Base-by-base conservation (phyloP, 129 eudicot species). In the Lonicera japonica region DNA sequence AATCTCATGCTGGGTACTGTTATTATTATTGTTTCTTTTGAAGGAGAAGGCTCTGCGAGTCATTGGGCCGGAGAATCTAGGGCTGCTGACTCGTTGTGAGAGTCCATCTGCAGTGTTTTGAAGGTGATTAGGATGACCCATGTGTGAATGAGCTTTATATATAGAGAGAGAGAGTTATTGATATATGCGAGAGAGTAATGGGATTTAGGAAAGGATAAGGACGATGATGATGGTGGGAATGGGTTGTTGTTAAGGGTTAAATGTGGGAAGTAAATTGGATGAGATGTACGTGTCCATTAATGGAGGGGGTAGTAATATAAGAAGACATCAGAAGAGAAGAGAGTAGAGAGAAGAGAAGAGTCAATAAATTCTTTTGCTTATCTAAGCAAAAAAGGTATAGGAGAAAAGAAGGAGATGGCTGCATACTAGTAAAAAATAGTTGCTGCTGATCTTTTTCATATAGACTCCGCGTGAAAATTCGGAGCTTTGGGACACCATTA, bases 41-140 rank as follows among this genome's bases (percentile, higher is more conserved):
- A 91, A 91, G 8, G 98, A 91, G 21, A 78, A 88, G 4, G 96
- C 89, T 40, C 99, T 73, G 67, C 99, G 99, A 47, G 99, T 85
- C 92, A 94, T 94, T 47, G 95, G 79, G 56, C 95, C 90, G 24
- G 96, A 92, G 77, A 78, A 80, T 69, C 99, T 60, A 0, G 99
- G 99, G 68, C 96, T 88, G 80, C 65, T 88, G 68, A 94, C 82
- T 13, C 90, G 80, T 54, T 76, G 81, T 6, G 96, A 68, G 25
- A 75, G 60, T 39, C 82, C 88, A 75, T 74, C 96, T 20, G 65
- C 45, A 45, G 24, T 60, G 73, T 50, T 21, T 15, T 63, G 62
- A 63, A 62, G 79, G 77, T 63, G 67, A 78, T 2, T 52, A 60
- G 73, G 76, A 63, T 61, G 70, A 58, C 8, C 65, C 21, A 55